A percentile compares a stretch with the other conserved stretches of the same genome.
Conservation (phyloP, 2,329 filamentous ascomycete species). For the Alternaria sp. region DNA sequence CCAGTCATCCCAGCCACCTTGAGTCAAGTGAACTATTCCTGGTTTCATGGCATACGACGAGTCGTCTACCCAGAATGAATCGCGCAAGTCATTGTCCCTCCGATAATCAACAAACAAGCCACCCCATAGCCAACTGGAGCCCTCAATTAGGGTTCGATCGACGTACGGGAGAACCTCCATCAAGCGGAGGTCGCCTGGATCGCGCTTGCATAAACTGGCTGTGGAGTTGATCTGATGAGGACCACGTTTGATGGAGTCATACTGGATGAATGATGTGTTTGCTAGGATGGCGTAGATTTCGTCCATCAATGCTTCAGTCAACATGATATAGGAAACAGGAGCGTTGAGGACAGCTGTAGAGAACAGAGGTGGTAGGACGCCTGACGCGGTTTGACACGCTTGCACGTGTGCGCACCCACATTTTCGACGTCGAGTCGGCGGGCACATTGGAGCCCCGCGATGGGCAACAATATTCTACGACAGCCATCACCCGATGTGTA, state of each 20-base stretch:
- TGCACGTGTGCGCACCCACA: conserved; percentile 23
- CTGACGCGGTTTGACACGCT: conserved; percentile 20
- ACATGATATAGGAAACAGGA: background rate
- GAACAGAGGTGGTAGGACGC: background rate
- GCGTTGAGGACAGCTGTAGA: background rate
- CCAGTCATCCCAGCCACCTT: conserved; percentile 24
- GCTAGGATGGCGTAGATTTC: conserved; percentile 23
- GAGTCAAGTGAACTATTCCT: conserved; percentile 18
- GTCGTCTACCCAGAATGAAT: background rate
- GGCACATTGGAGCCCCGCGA: conserved; percentile 17
- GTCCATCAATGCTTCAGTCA: conserved; percentile 16
- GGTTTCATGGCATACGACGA: conserved; percentile 15
- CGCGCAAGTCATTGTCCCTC: background rate
- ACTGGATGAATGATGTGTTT: conserved; percentile 23
- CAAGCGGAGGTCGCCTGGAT: conserved; percentile 20
- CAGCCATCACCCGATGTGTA: background rate
- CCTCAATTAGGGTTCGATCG: conserved; percentile 10
- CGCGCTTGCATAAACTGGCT: conserved; percentile 18
- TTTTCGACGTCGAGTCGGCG: conserved; percentile 14
- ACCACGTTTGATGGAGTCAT: conserved; percentile 21
- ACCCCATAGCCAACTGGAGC: conserved; percentile 24
- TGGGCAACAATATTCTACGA: conserved; percentile 4
- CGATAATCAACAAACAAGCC: background rate
- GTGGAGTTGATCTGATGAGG: conserved; percentile 27
- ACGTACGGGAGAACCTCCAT: conserved; percentile 31